These are phyloP conservation scores for Fusarium algeriense DNA, from an alignment of 2,329 filamentous ascomycete genomes.

Conservation along the genomic window DNA sequence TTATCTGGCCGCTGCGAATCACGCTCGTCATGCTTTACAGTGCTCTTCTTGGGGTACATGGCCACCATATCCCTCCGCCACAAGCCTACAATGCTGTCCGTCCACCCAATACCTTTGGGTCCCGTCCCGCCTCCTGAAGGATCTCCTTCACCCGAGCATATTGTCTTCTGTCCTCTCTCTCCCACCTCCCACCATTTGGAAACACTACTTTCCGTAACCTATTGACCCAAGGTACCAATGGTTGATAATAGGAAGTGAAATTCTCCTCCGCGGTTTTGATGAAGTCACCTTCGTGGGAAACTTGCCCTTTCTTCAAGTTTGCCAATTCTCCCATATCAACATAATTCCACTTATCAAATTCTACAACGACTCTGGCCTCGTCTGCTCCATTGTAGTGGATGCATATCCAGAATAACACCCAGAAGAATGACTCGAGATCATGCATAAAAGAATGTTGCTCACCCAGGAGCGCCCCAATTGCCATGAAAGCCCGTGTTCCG, in stretches of 20 bases:
- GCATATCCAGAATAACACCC: constrained; percentile 10
- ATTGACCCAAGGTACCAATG: neutral
- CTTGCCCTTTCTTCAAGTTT: constrained; percentile 9
- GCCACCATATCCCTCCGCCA: too few species aligned
- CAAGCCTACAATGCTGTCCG: too few species aligned
- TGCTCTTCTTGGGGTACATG: too few species aligned
- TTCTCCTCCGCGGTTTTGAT: neutral
- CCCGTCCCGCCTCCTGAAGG: too few species aligned
- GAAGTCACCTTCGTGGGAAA: constrained; percentile 5
- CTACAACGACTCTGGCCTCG: neutral
- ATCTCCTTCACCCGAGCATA: too few species aligned
- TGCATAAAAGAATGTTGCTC: constrained; percentile 17
- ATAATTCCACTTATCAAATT: constrained; percentile 8
- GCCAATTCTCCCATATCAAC: neutral
- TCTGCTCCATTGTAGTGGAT: neutral
- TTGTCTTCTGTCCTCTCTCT: neutral
- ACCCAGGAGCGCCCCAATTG: constrained; percentile 5
- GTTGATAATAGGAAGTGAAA: neutral
- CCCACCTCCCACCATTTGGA: neutral
- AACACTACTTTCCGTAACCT: neutral
- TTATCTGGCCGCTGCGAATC: too few species aligned
- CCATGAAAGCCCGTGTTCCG: neutral
- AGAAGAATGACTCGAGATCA: constrained; percentile 19
- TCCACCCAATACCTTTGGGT: too few species aligned
- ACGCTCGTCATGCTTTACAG: too few species aligned